phyloP scores from a whole-genome alignment of 2,329 filamentous ascomycete genomes.

The Passalora sequoiae region DNA sequence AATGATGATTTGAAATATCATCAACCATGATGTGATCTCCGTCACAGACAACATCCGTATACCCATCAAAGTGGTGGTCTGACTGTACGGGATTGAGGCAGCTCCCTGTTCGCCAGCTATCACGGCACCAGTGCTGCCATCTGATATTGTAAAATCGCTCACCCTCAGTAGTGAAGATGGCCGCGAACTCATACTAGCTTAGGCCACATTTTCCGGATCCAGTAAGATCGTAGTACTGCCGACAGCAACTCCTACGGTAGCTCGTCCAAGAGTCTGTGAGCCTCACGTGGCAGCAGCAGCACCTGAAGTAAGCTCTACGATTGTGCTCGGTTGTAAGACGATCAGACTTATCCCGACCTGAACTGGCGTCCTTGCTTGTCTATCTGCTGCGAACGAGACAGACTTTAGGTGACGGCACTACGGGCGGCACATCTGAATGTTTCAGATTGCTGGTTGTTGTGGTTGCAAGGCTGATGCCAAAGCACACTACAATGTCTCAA shows the following conservation, averaged over 20 bases:
- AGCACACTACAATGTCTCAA: no score
- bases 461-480: no score
- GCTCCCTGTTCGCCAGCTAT: background rate
- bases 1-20: background rate
- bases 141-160: background rate
- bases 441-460: no score
- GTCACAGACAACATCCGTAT: background rate
- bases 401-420: no score
- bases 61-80: background rate
- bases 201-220: no score
- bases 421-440: no score
- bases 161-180: background rate
- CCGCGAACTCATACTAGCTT: no score
- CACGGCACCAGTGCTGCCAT: background rate
- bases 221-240: background rate
- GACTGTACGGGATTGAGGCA: background rate
- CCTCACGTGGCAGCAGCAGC: background rate
- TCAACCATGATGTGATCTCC: background rate
- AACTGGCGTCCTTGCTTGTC: background rate
- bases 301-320: background rate
- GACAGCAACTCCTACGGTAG: background rate
- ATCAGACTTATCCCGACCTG: conserved; percentile 1
- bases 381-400: no score
- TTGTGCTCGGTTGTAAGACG: conserved; percentile 1
- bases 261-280: background rate